A percentile compares a stretch with the other conserved stretches of the same genome.
These are phyloP conservation scores for Pyrenochaeta sp. DNA, from an alignment of 2,329 filamentous ascomycete genomes.

Conservation along the genomic window DNA sequence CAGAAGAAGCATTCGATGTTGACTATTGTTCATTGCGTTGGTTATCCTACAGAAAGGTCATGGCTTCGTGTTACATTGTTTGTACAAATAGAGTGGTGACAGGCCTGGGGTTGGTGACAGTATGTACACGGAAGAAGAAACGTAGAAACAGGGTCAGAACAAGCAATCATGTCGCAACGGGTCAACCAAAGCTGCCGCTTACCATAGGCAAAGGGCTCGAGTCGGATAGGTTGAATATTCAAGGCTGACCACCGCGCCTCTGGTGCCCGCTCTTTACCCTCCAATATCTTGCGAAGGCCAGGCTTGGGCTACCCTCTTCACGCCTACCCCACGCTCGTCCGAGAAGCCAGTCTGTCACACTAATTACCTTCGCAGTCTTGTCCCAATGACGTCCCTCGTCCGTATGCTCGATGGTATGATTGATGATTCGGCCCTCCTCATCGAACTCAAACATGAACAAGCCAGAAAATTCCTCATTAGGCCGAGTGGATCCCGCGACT, in stretches of 20 bases:
- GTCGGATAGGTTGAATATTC: background rate
- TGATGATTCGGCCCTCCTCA: constrained; percentile 79
- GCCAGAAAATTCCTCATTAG: constrained; percentile 79
- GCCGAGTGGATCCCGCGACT: constrained; percentile 58
- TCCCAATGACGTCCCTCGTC: constrained; percentile 87
- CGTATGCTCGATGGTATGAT: constrained; percentile 93
- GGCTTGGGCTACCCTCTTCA: constrained; percentile 52
- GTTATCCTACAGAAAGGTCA: constrained; percentile 1
- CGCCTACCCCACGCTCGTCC: constrained; percentile 72
- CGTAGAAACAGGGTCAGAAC: background rate
- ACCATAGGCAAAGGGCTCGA: background rate
- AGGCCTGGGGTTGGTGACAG: background rate
- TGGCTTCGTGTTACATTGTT: constrained; percentile 30
- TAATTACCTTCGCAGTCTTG: constrained; percentile 83
- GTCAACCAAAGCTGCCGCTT: background rate
- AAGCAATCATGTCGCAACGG: background rate
- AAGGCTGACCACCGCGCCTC: constrained; percentile 1
- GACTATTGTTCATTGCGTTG: too few species aligned
- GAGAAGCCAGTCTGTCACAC: constrained; percentile 92
- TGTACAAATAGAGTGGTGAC: constrained; percentile 30
- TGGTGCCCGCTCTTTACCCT: constrained; percentile 15
- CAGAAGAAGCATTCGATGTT: background rate
- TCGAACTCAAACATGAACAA: constrained; percentile 98
- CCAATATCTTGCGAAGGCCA: constrained; percentile 49
- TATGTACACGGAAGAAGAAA: background rate